Evolutionary conservation across 2,329 filamentous ascomycete species (phyloP).

Genomic region (Didymella arachidicola): DNA sequence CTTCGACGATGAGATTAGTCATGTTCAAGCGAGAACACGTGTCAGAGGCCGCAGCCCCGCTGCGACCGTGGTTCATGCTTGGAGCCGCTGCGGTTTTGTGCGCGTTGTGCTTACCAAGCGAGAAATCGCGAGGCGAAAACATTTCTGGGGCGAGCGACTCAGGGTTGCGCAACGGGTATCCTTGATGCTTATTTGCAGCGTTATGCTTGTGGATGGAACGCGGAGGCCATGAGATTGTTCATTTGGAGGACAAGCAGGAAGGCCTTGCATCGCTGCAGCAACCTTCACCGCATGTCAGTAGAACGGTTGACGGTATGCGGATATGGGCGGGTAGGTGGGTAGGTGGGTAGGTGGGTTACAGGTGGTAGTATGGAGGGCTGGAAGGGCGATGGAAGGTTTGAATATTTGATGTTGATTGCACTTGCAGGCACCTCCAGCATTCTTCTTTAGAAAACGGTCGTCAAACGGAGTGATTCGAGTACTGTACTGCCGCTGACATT

Average conservation of each 20-base stretch:
- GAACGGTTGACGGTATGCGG: background rate
- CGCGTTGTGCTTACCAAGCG: constrained; percentile 7
- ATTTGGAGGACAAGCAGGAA: background rate
- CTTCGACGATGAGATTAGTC: constrained; percentile 7
- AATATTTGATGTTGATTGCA: background rate
- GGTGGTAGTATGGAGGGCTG: background rate
- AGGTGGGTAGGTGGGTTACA: background rate
- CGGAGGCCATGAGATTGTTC: constrained; percentile 1
- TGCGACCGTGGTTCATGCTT: constrained; percentile 12
- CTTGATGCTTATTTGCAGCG: constrained; percentile 1
- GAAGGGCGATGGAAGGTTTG: constrained; percentile 2
- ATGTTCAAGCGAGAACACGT: constrained; percentile 1
- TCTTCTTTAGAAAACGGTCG: background rate
- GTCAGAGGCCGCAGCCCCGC: constrained; percentile 8
- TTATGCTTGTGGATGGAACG: background rate
- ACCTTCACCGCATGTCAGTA: constrained; percentile 15
- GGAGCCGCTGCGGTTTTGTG: background rate
- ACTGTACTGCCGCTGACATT: background rate
- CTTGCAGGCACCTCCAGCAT: background rate
- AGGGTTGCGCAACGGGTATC: constrained; percentile 5
- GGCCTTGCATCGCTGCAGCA: constrained; percentile 18
- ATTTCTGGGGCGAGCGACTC: constrained; percentile 1
- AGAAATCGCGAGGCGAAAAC: constrained; percentile 2
- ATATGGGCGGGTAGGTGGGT: background rate
- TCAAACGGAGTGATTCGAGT: background rate